Conservation (phyloP, 805 yeast genomes). For the Starmerella vitae region DNA sequence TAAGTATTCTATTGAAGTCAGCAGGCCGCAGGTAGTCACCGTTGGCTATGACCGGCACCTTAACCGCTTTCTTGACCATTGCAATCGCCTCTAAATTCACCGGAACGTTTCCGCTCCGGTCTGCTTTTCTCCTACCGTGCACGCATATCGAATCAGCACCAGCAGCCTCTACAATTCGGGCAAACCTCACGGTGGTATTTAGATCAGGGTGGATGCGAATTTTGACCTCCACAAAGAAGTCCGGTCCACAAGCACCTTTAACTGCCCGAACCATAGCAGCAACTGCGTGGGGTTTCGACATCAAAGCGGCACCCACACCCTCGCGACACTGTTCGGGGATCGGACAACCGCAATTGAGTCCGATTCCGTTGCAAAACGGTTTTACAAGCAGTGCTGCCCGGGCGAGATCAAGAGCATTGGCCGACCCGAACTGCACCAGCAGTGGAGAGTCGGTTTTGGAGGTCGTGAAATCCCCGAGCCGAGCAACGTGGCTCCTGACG, state of each 20-base stretch:
- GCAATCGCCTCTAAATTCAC: slow-evolving; percentile 74
- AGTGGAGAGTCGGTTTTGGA: slow-evolving; percentile 55
- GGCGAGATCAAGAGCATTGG: slow-evolving; percentile 65
- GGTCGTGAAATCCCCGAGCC: slow-evolving; percentile 75
- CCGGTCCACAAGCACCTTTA: slow-evolving; percentile 56
- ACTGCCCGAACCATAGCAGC: slow-evolving; percentile 75
- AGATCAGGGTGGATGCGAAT: slow-evolving; percentile 75
- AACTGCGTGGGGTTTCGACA: slow-evolving; percentile 69
- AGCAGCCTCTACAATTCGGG: slow-evolving; percentile 57
- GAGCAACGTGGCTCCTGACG: slow-evolving; percentile 68
- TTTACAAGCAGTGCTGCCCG: slow-evolving; percentile 79
- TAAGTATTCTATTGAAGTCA: slow-evolving; percentile 52
- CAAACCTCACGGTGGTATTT: slow-evolving; percentile 59
- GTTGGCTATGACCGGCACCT: slow-evolving; percentile 80
- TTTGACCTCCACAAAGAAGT: slow-evolving; percentile 75
- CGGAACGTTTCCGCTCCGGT: slow-evolving; percentile 64
- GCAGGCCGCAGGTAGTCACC: slow-evolving; percentile 74
- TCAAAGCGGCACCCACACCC: slow-evolving; percentile 93
- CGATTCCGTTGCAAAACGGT: slow-evolving; percentile 86
- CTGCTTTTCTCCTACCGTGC: slow-evolving; percentile 79
- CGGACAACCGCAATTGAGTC: slow-evolving; percentile 95
- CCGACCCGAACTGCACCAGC: slow-evolving; percentile 82
- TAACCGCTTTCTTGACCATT: slow-evolving; percentile 40
- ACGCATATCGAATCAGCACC: slow-evolving; percentile 92
- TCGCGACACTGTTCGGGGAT: slow-evolving; percentile 87